These are phyloP conservation scores for Kwoniella botswanensis DNA, from an alignment of 768 basidiomycete genomes.

Conservation along the genomic window DNA sequence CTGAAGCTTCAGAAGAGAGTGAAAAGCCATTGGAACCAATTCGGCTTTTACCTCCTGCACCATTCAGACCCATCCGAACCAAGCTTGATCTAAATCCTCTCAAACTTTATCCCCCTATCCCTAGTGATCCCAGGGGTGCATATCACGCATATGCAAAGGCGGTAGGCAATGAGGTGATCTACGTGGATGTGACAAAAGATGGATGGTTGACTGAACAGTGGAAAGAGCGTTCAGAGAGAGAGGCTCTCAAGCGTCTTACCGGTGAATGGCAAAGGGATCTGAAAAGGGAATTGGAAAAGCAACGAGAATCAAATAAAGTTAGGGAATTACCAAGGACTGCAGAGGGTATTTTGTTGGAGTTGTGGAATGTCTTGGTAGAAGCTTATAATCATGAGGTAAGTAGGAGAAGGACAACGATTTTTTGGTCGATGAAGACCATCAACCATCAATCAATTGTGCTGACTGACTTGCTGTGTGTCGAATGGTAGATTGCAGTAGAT, in stretches of 20 bases:
- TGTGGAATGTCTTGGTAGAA: constrained; percentile 50
- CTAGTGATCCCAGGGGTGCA: constrained; percentile 49
- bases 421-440: background rate
- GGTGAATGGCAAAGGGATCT: constrained; percentile 37
- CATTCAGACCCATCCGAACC: constrained; percentile 33
- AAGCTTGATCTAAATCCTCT: constrained; percentile 35
- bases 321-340: constrained; percentile 33
- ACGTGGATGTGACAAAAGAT: constrained; percentile 50
- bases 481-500: constrained; percentile 32
- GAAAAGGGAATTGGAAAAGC: constrained; percentile 30
- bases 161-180: constrained; percentile 34
- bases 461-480: background rate
- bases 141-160: constrained; percentile 49
- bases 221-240: constrained; percentile 41
- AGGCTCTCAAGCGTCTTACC: constrained; percentile 41
- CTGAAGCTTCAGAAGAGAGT: constrained; percentile 8
- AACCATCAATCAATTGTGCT: too few relatives aligned
- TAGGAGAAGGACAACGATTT: background rate
- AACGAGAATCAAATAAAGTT: constrained; percentile 9
- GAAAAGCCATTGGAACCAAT: constrained; percentile 29
- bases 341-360: constrained; percentile 38
- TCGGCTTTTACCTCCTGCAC: constrained; percentile 35
- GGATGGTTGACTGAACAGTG: constrained; percentile 52
- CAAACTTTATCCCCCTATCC: constrained; percentile 43
- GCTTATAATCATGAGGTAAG: constrained; percentile 43